phyloP scores from a whole-genome alignment of 768 basidiomycete species.

The Strobilomyces dryophilus region DNA sequence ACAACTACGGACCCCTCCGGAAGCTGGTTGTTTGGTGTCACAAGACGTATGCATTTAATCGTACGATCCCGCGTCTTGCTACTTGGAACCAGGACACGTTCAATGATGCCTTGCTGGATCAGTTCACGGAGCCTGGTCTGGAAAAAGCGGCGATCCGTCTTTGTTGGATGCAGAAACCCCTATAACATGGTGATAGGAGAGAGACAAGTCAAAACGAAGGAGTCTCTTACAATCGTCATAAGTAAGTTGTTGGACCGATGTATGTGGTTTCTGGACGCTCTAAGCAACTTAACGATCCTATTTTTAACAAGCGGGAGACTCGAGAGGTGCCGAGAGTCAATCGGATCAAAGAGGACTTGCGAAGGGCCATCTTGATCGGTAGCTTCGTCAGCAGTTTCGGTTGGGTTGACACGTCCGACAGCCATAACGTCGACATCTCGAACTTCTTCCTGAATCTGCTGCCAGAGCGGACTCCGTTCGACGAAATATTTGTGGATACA shows the following conservation, averaged over 20 bases:
- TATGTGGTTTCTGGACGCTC: conserved; percentile 62
- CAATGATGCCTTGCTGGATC: conserved; percentile 67
- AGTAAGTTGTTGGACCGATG: conserved; percentile 75
- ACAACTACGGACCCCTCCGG: conserved; percentile 35
- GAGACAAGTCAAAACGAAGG: neutral
- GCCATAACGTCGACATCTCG: conserved; percentile 28
- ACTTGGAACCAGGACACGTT: conserved; percentile 68
- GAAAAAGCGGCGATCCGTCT: conserved; percentile 80
- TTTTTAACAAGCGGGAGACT: conserved; percentile 68
- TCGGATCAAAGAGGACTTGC: conserved; percentile 59
- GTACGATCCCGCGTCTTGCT: conserved; percentile 42
- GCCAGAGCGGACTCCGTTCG: conserved; percentile 71
- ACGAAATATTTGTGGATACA: conserved; percentile 84
- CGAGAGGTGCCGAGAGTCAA: conserved; percentile 74
- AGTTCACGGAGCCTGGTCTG: conserved; percentile 69
- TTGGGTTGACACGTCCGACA: conserved; percentile 10
- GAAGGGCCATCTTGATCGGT: conserved; percentile 15
- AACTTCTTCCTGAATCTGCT: conserved; percentile 66
- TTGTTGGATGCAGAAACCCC: conserved; percentile 75
- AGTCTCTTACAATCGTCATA: conserved; percentile 60
- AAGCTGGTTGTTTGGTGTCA: conserved; percentile 37
- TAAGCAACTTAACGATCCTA: conserved; percentile 69
- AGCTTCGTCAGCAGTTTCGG: conserved; percentile 19
- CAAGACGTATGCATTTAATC: conserved; percentile 66
- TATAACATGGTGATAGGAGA: conserved; percentile 26